These are phyloP conservation scores for Cladosporium halotolerans DNA, from an alignment of 2,329 filamentous ascomycete genomes.

Conservation along the genomic window DNA sequence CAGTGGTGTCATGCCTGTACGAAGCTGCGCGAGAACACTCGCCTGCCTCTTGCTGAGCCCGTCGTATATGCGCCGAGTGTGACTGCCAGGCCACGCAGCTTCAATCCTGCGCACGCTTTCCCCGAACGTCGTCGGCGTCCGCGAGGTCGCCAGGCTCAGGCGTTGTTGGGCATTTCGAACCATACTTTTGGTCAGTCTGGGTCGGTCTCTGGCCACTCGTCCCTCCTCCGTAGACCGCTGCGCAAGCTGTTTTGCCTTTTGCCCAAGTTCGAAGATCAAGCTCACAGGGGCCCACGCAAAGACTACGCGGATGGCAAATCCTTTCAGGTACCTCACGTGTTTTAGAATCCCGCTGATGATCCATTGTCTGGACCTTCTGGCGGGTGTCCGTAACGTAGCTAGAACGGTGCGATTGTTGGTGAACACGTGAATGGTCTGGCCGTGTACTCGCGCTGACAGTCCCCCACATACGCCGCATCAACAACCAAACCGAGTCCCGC, in stretches of 20 bases:
- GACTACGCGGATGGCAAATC: not conserved
- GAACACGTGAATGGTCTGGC: not conserved
- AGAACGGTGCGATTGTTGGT: not conserved
- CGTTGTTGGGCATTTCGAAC: not conserved
- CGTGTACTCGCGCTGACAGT: not conserved
- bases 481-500: not conserved
- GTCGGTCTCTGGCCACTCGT: not conserved
- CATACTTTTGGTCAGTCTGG: not conserved
- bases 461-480: not conserved
- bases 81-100: not conserved
- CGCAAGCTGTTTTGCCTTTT: not conserved
- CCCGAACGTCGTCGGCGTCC: not conserved
- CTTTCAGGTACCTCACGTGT: not conserved
- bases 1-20: not conserved
- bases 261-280: not conserved
- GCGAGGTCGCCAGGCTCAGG: not conserved
- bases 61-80: not conserved
- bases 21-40: too few species aligned
- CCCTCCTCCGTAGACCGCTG: not conserved
- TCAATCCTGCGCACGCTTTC: not conserved
- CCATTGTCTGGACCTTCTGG: not conserved
- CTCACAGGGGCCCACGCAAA: not conserved
- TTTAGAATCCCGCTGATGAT: not conserved
- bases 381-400: not conserved
- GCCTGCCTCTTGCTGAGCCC: too few species aligned